Base-by-base conservation (phyloP, 129 eudicot species). In the Pseudognaphalium luteoalbum region DNA sequence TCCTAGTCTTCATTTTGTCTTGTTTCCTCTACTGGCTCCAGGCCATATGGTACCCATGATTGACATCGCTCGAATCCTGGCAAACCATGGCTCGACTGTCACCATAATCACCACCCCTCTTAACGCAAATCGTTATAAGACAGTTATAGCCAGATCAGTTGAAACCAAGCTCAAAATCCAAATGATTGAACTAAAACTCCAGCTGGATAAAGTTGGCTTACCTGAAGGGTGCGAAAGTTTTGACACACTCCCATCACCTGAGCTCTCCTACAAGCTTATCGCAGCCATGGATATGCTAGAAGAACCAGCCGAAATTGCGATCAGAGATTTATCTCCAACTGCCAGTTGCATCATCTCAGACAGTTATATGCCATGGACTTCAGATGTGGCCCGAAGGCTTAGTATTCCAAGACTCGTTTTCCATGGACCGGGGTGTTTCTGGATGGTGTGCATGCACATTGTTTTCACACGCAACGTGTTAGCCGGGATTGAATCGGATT, bases 41-140 rank as follows among this genome's bases (percentile, higher is more conserved):
- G 91, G 95, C 70, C 91, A 86, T 51, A 70, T 75, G 70, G 51
- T 66, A 35, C 91, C 91, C 73, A 86, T 84, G 82, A 21, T 86
- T 4, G 91, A 89, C 76, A 74, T 84, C 2, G 82, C 89, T 5
- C 70, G 80, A 64, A 42, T 89, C 15, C 73, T 86, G 20, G 85
- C 91, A 6, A 70, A 77, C 25, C 87, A 74, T 8, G 91, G 89
- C 1, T 75, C 76, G 6, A 57, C 28, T 3, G 70, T 84, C 6
- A 64, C 69, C 14, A 15, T 64, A 30, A 64, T 89, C 71, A 80
- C 80, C 37, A 84, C 91, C 9, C 92, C 85, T 17, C 66, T 64
- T 22, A 85, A 82, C 19, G 79, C 76, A 57, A 71, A 73, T 10
- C 80, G 87, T 12, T 72, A 76, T 33, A 67, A 82, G 32, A 8